These are phyloP conservation scores for Diaporthe sp. DNA, from an alignment of 2,329 filamentous ascomycete species.

Conservation along the genomic window DNA sequence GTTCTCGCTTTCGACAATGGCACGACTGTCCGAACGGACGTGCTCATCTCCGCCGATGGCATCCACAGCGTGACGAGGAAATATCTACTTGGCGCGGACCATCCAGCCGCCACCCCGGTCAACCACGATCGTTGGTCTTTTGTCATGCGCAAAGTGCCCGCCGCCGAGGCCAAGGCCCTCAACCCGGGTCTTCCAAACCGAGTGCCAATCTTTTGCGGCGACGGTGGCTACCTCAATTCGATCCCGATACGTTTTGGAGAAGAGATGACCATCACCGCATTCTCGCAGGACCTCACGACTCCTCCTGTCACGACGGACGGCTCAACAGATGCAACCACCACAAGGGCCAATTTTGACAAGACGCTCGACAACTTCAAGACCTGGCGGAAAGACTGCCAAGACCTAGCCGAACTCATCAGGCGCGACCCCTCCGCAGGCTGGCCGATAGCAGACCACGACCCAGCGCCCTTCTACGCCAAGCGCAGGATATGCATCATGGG, in stretches of 20 bases:
- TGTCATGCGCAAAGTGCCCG: slow-evolving; percentile 13
- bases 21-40: slow-evolving; percentile 46
- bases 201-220: slow-evolving; percentile 17
- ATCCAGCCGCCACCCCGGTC: slow-evolving; percentile 44
- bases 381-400: slow-evolving; percentile 10
- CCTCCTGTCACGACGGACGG: background rate
- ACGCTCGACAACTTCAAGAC: slow-evolving; percentile 15
- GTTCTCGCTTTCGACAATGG: background rate
- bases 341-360: background rate
- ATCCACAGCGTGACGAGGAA: slow-evolving; percentile 55
- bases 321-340: background rate
- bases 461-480: slow-evolving; percentile 49
- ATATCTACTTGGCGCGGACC: slow-evolving; percentile 49
- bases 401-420: slow-evolving; percentile 7
- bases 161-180: slow-evolving; percentile 2
- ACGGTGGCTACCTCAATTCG: slow-evolving; percentile 8
- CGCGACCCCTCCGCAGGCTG: slow-evolving; percentile 7
- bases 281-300: background rate
- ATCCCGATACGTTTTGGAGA: slow-evolving; percentile 7
- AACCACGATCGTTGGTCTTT: slow-evolving; percentile 50
- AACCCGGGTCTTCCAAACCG: background rate
- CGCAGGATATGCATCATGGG: slow-evolving; percentile 44
- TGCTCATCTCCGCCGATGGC: slow-evolving; percentile 56
- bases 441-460: slow-evolving; percentile 50
- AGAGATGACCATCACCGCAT: slow-evolving; percentile 14